Base-by-base conservation (phyloP, 495 filamentous ascomycete species). In the Penicillium coprophilum region DNA sequence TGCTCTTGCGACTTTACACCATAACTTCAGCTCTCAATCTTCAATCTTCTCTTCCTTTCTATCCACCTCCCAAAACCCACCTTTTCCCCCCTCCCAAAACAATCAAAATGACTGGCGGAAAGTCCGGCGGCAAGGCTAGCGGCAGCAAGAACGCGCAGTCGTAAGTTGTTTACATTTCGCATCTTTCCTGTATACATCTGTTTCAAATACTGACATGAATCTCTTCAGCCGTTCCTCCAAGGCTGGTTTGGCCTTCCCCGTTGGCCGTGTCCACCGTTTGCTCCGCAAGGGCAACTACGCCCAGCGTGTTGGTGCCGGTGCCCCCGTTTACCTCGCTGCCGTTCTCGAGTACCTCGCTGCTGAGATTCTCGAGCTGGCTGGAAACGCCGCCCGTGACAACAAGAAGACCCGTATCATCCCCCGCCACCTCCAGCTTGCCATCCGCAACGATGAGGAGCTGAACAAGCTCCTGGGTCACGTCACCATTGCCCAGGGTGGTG, bases 401-500 rank as follows among this genome's bases (percentile, higher is more conserved):
- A 98, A 98, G 91, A 97, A 97, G 87, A 98, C 93, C 59, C 91
- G 94, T 89, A 98, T 98, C 82, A 98, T 97, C 64, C 94, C 94
- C 61, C 92, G 94, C 74, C 94, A 98, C 79, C 88, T 98, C 46
- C 94, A 98, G 82, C 92, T 98, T 68, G 94, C 94, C 76, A 98
- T 98, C 82, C 89, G 94, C 64, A 97, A 97, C 77, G 94, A 98
- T 77, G 92, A 98, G 85, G 94, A 98, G 77, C 77, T 98, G 91
- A 97, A 98, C 88, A 98, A 98, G 85, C 91, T 98, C 46, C 83
- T 98, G 52, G 94, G 94, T 55, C 94, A 97, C 72, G 94, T 97
- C 80, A 98, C 94, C 72, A 98, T 98, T 68, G 94, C 94, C 69
- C 94, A 97, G 80, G 94, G 94, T 81, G 94, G 94, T 96, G 94